Base-by-base conservation (phyloP, 805 yeast species). In the Metschnikowia baotianmanensis region DNA sequence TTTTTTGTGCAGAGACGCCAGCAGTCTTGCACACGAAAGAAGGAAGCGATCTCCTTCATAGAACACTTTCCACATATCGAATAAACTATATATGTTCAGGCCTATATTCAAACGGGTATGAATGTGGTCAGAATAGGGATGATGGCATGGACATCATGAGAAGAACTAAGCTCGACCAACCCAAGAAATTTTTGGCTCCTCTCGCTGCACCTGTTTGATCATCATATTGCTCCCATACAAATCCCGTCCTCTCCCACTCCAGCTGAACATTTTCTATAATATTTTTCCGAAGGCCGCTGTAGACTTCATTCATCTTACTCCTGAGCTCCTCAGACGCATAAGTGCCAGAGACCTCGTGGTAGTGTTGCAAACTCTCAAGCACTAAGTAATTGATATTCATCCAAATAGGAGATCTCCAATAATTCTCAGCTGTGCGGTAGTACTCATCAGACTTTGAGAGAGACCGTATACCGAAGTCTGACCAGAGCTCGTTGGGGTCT, bases 321-420 rank as follows among this genome's bases (percentile, higher is more conserved):
- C 80, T 78, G 35, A 70, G 56, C 5, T 45, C 53, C 15, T 62
- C 55, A 1, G 72, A 61, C 40, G 62, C 53, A 27, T 46, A 41
- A 1, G 33, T n/a, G 5, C 59, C 65, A 2, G 72, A 55, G 6
- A 50, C 51, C 5, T 45, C 49, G 28, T 60, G 52, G 55, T 90
- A 91, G 58, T 78, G 65, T 23, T 68, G 60, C 46, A 93, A 67
- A 4, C 86, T 75, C 38, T 88, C 93, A 31, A 93, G 67, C 4
- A 82, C 70, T 61, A 93, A 66, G 56, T 88, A 91, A 66, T 93
- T 93, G 56, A 93, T 85, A 59, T 89, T 86, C 52, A 89, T 71
- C 98, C 98, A 93, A 20, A 93, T 73, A 15, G 95, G 87, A 1
- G 96, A 93, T 48, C 96, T 77, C 99, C 99, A 93, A 66, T 93